phyloP scores from a whole-genome alignment of 306 rosid genomes.

The Myrica gale region DNA sequence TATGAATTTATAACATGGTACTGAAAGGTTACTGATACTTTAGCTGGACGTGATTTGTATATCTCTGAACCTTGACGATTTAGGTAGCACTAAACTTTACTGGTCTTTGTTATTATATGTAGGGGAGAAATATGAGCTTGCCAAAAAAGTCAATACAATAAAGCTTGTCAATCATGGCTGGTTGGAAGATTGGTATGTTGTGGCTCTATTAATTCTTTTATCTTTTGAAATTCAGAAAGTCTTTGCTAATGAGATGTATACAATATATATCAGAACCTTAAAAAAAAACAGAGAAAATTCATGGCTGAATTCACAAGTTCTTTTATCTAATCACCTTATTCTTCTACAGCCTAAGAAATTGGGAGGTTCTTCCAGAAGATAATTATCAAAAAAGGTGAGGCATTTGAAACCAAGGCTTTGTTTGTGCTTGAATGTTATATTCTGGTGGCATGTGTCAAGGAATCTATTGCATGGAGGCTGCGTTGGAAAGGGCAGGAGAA shows the following conservation, averaged over 20 bases:
- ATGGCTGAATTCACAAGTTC: neutral
- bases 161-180: constrained; percentile 88
- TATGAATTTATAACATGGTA: neutral
- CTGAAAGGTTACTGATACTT: neutral
- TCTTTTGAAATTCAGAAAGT: constrained; percentile 5
- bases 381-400: constrained; percentile 72
- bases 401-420: constrained; percentile 10
- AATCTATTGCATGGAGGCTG: constrained; percentile 2
- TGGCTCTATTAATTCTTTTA: constrained; percentile 1
- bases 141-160: constrained; percentile 59
- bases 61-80: neutral
- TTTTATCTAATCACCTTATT: constrained; percentile 20
- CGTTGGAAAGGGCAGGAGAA: neutral
- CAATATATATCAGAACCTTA: constrained; percentile 1
- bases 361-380: constrained; percentile 76
- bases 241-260: neutral
- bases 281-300: neutral
- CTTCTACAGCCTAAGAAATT: constrained; percentile 67
- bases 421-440: constrained; percentile 22
- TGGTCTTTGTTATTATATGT: constrained; percentile 13
- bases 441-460: constrained; percentile 8
- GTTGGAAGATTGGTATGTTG: constrained; percentile 82
- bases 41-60: neutral
- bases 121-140: constrained; percentile 95
- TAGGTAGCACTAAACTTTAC: neutral